A percentile compares a stretch with the other conserved stretches of the same genome.
Conservation (phyloP, 2,329 filamentous ascomycete genomes). For the Trichoderma polysporum region DNA sequence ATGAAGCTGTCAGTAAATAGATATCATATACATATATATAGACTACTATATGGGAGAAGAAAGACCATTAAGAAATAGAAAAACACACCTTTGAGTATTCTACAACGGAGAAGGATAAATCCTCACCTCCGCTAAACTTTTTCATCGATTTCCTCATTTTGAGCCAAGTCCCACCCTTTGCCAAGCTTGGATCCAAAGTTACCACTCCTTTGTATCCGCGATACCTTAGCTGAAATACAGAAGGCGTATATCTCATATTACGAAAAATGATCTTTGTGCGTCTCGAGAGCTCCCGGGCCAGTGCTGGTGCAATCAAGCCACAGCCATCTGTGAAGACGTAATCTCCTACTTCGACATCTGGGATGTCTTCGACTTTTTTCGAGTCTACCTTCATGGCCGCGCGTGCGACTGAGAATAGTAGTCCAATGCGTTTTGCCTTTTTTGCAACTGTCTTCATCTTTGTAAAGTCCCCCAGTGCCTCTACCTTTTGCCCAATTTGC, state of each 20-base stretch:
- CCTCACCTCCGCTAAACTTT: constrained; percentile 40
- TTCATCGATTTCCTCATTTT: constrained; percentile 40
- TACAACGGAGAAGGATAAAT: constrained; percentile 40
- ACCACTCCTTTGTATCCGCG: constrained; percentile 45
- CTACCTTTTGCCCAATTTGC: constrained; percentile 35
- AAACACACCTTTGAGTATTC: constrained; percentile 40
- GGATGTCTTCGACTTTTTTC: constrained; percentile 39
- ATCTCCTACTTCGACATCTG: constrained; percentile 37
- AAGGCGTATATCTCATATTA: constrained; percentile 38
- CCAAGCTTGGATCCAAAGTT: constrained; percentile 37
- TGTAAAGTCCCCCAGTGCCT: constrained; percentile 40
- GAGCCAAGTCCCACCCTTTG: constrained; percentile 20
- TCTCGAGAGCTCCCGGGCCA: constrained; percentile 37
- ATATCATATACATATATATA: neutral
- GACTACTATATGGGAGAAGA: neutral
- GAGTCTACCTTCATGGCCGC: constrained; percentile 34
- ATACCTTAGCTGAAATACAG: constrained; percentile 44
- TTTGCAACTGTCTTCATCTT: constrained; percentile 44
- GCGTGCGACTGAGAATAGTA: constrained; percentile 41
- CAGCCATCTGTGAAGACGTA: constrained; percentile 45
- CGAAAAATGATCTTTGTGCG: constrained; percentile 36
- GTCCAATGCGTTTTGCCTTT: constrained; percentile 43
- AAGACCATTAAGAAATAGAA: neutral
- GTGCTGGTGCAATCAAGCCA: constrained; percentile 36
- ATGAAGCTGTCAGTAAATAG: neutral